Conservation (phyloP, 2,329 filamentous ascomycete genomes). For the Sporothrix humicola region DNA sequence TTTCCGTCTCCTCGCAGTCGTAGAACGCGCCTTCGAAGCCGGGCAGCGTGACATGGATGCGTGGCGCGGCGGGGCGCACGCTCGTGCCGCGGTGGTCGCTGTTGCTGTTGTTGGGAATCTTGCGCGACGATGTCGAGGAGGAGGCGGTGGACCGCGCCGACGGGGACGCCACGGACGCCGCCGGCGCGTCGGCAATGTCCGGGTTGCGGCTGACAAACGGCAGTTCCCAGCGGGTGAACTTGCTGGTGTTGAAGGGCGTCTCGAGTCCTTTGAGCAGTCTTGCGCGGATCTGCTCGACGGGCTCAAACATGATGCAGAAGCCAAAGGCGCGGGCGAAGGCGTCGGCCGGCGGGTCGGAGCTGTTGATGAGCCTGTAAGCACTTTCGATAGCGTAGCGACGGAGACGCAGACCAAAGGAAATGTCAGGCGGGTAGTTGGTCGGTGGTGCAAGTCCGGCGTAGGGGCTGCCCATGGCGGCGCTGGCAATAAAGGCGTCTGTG, state of each 20-base stretch:
- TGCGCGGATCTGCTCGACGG: slow-evolving; percentile 53
- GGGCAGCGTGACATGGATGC: slow-evolving; percentile 60
- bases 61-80: slow-evolving; percentile 47
- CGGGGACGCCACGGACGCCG: background rate
- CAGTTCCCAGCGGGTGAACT: slow-evolving; percentile 54
- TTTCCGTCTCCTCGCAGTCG: slow-evolving; percentile 76
- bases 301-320: slow-evolving; percentile 69
- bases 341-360: slow-evolving; percentile 54
- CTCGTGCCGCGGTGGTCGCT: slow-evolving; percentile 49
- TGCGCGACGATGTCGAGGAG: background rate
- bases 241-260: slow-evolving; percentile 59
- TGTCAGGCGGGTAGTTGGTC: slow-evolving; percentile 65
- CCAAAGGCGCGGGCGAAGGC: slow-evolving; percentile 67
- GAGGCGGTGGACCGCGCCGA: background rate
- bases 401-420: slow-evolving; percentile 72
- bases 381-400: slow-evolving; percentile 69
- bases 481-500: slow-evolving; percentile 25
- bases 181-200: slow-evolving; percentile 40
- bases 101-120: slow-evolving; percentile 25
- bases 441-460: slow-evolving; percentile 52
- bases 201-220: slow-evolving; percentile 39
- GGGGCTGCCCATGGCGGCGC: slow-evolving; percentile 41
- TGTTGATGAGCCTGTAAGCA: slow-evolving; percentile 63
- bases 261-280: slow-evolving; percentile 48
- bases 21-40: slow-evolving; percentile 78